Base-by-base conservation (phyloP, 2,329 filamentous ascomycete species). In the Colletotrichum sp. region DNA sequence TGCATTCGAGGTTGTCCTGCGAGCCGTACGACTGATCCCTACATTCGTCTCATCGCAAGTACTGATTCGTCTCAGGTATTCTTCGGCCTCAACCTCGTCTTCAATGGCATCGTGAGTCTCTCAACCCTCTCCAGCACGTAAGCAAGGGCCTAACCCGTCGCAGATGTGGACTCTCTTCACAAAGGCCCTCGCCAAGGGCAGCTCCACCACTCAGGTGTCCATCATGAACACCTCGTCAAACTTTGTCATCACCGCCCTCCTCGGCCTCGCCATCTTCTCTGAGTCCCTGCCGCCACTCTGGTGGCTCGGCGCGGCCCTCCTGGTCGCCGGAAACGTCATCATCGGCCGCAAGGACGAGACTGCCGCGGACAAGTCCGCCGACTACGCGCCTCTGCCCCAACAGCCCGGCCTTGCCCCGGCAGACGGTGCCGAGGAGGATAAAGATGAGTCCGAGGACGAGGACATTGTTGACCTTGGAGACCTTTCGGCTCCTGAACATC, bases 121-220 rank as follows among this genome's bases (percentile, higher is more conserved):
- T 30, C 24, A 60, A 28, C 49, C 28, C 15, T 6, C 65, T 21
- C n/a, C 24, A 26, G 8, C 24, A 26, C 8, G 13, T 9, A 32
- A 24, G 7, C 26, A 67, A 13, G 10, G 12, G 15, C 71, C 63
- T 75, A 36, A 76, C 67, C 26, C 49, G 26, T 16, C 6, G 3
- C 62, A 91, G 84, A 96, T 96, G 95, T 96, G 95, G 95, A 92
- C 93, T 0, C 90, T 96, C 64, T 96, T 96, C 86, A 96, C 95
- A 8, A 90, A 92, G 66, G 95, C 95, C 69, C 90, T 96, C n/a
- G 92, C 94, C 1, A 89, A 91, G 21, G 94, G 94, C 16, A 90
- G 91, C 74, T 95, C 94, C 3, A 95, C 95, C 10, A 95, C 95
- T 0, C 94, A 95, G 81, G 95, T 96, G 65, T 94, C 92, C 79